Evolutionary conservation across 2,329 filamentous ascomycete genomes (phyloP).

Genomic region (Talaromyces sp.): DNA sequence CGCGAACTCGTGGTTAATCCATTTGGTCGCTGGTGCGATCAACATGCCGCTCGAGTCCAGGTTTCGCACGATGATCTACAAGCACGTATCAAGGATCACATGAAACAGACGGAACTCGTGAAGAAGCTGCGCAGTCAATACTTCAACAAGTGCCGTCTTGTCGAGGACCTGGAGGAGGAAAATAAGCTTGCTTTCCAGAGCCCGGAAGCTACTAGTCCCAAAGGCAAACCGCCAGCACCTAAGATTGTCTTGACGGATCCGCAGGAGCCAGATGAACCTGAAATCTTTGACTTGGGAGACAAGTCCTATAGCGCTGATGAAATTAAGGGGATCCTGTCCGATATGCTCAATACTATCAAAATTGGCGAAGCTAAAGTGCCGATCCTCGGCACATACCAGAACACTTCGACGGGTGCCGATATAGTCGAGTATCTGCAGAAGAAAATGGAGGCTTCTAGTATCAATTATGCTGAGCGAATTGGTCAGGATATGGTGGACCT

Average conservation of each 20-base stretch:
- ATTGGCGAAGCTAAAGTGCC: conserved; percentile 90
- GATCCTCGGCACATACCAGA: conserved; percentile 89
- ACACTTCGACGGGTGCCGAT: conserved; percentile 84
- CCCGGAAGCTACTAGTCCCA: conserved; percentile 62
- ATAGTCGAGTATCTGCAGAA: conserved; percentile 94
- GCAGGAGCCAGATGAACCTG: conserved; percentile 65
- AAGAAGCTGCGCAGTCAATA: conserved; percentile 94
- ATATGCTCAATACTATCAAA: conserved; percentile 82
- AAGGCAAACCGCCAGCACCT: conserved; percentile 47
- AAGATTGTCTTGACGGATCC: conserved; percentile 82
- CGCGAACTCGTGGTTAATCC: conserved; percentile 91
- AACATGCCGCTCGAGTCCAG: conserved; percentile 84
- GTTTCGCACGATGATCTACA: conserved; percentile 95
- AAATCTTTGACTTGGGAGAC: conserved; percentile 85
- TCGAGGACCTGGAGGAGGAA: conserved; percentile 96
- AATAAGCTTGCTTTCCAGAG: conserved; percentile 97
- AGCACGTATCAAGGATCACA: conserved; percentile 81
- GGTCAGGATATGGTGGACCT: conserved; percentile 85
- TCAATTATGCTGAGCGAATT: conserved; percentile 89
- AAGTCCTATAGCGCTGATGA: conserved; percentile 78
- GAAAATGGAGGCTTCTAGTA: conserved; percentile 73
- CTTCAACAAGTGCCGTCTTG: conserved; percentile 96
- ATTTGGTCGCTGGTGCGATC: conserved; percentile 93
- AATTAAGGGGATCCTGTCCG: conserved; percentile 79
- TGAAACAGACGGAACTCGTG: conserved; percentile 82